Base-by-base conservation (phyloP, 345 rosid genomes). In the Hibiscus trionum region DNA sequence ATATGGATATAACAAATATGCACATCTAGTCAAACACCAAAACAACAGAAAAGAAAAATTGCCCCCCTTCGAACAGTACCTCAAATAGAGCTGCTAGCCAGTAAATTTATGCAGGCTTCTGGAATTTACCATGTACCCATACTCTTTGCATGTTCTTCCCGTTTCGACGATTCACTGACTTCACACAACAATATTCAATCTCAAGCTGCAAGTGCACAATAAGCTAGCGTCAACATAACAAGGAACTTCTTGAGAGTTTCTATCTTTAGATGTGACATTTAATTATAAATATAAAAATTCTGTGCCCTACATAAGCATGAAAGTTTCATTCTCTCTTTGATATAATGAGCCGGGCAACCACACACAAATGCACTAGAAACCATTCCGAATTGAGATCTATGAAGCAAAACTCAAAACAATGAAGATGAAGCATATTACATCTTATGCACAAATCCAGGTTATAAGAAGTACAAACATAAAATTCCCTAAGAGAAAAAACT, bases 101-200 rank as follows among this genome's bases (percentile, higher is more conserved):
- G 47, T 29, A 62, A 68, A 57, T 67, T 82, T 71, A 81, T 1
- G 16, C 0, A 2, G 96, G 91, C 79, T 86, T 91, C 79, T 82
- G 86, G 81, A 91, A 94, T 86, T 94, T 91, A 78, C 91, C 98
- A 39, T 94, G 98, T 61, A 91, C 90, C 97, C 95, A 94, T 57
- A 94, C 95, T 79, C 97, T 83, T 67, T 50, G 74, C 98, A 94
- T 87, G 78, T 58, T 82, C 84, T 84, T 91, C 61, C 88, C 87
- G 71, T 82, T 91, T 74, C 84, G 75, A 35, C 91, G 87, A 72
- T 94, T 90, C 63, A 84, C 80, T 8, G 93, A 87, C 74, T 83
- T 87, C 24, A 91, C 84, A 73, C 98, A 91, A 75, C 97, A 91
- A 73, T 91, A 80, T 53, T 88, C 91, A 56, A 94, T 88, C 86